These are phyloP conservation scores for Pythium folliculosum DNA, from an alignment of 352 stramenopile genomes.

Conservation along the genomic window DNA sequence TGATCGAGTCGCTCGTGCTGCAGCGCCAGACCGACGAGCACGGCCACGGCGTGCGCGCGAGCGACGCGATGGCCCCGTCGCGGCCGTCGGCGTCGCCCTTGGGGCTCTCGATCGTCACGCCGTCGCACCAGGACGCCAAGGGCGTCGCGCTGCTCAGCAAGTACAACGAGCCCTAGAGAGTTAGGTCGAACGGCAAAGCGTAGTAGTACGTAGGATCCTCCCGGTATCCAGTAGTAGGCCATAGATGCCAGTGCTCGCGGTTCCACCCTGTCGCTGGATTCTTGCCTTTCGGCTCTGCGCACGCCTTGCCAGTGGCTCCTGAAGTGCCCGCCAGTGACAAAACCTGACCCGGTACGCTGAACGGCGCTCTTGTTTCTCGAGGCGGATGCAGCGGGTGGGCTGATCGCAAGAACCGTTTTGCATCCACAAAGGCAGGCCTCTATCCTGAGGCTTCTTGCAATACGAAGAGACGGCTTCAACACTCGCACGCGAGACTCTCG, in stretches of 20 bases:
- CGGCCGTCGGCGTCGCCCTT: neutral
- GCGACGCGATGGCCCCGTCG: neutral
- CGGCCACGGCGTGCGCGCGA: neutral
- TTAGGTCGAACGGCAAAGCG: neutral
- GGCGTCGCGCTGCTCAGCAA: neutral
- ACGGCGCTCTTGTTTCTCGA: too few relatives aligned
- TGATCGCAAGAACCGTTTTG: too few relatives aligned
- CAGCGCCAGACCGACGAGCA: neutral
- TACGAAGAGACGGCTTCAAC: too few relatives aligned
- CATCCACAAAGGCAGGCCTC: too few relatives aligned
- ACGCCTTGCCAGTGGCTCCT: too few relatives aligned
- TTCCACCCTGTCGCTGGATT: too few relatives aligned
- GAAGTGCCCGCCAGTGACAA: too few relatives aligned
- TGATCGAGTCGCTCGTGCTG: slow-evolving; percentile 6
- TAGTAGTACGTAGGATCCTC: neutral
- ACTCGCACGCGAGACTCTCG: too few relatives aligned
- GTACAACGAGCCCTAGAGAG: neutral
- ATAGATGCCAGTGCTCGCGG: neutral
- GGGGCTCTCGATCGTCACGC: neutral
- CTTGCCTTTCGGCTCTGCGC: too few relatives aligned
- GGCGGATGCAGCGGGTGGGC: too few relatives aligned
- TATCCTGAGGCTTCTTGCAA: too few relatives aligned
- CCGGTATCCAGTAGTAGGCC: neutral
- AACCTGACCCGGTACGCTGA: too few relatives aligned
- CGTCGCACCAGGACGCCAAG: neutral